Evolutionary conservation across 495 filamentous ascomycete genomes (phyloP).

Genomic region (Penicillium atrosanguineum): DNA sequence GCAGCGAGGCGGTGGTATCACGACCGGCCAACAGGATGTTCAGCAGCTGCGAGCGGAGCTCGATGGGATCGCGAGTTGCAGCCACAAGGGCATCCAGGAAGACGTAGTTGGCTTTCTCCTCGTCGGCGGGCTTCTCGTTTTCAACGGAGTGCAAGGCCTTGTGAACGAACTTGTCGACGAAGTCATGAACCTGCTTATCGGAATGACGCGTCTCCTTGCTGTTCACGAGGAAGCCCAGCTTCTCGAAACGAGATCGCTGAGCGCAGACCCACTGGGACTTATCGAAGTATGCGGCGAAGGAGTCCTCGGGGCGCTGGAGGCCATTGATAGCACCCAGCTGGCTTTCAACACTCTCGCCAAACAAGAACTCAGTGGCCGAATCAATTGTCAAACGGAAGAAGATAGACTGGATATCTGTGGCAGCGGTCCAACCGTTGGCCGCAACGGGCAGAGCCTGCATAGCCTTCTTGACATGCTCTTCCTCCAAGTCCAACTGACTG

Average conservation of each 20-base stretch:
- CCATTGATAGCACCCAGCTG: conserved; percentile 31
- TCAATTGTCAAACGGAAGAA: conserved; percentile 68
- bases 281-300: conserved; percentile 44
- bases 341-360: conserved; percentile 55
- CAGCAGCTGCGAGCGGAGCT: conserved; percentile 58
- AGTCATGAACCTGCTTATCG: conserved; percentile 47
- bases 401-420: conserved; percentile 55
- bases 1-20: conserved; percentile 61
- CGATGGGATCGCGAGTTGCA: conserved; percentile 39
- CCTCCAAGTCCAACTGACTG: conserved; percentile 52
- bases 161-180: conserved; percentile 48
- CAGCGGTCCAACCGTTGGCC: conserved; percentile 40
- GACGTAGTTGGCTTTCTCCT: conserved; percentile 32
- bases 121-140: conserved; percentile 15
- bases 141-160: conserved; percentile 24
- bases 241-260: conserved; percentile 47
- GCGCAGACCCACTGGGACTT: conserved; percentile 37
- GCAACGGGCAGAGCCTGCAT: conserved; percentile 36
- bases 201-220: conserved; percentile 46
- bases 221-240: conserved; percentile 48
- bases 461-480: conserved; percentile 47
- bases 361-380: conserved; percentile 64
- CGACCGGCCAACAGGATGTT: conserved; percentile 51
- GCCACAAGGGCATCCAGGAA: conserved; percentile 41
- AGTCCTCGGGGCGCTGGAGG: conserved; percentile 24